Conservation (phyloP, 495 filamentous ascomycete species). For the Thermochaetoides thermophila region DNA sequence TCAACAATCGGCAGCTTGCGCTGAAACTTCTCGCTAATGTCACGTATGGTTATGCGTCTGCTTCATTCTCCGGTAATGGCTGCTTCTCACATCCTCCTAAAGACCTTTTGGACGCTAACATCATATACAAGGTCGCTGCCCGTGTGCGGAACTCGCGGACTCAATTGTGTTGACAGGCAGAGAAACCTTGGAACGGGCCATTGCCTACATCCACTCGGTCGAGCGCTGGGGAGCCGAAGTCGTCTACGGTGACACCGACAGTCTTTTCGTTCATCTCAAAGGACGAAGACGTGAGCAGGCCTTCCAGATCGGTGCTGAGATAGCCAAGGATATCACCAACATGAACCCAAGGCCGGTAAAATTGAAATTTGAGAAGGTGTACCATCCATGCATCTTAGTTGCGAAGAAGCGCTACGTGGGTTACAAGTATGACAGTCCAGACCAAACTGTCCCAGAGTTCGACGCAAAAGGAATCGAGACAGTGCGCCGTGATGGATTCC, state of each 20-base stretch:
- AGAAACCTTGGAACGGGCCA: constrained; percentile 88
- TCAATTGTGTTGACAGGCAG: constrained; percentile 93
- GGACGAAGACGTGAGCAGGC: constrained; percentile 77
- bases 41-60: constrained; percentile 95
- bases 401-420: constrained; percentile 98
- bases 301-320: constrained; percentile 85
- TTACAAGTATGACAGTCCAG: constrained; percentile 79
- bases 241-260: constrained; percentile 96
- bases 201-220: constrained; percentile 79
- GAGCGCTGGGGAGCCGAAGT: constrained; percentile 85
- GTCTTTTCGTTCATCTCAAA: constrained; percentile 82
- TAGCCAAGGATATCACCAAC: constrained; percentile 74
- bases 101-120: no score
- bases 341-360: constrained; percentile 88
- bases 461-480: constrained; percentile 98
- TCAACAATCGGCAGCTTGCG: constrained; percentile 88
- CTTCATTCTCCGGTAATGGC: constrained; percentile 88
- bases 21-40: constrained; percentile 97
- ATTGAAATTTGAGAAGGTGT: constrained; percentile 97
- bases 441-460: constrained; percentile 74
- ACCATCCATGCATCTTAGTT: constrained; percentile 81
- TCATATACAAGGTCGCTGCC: no score
- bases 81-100: no score
- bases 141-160: constrained; percentile 93
- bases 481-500: constrained; percentile 84